These are phyloP conservation scores for Monosporascus sp. DNA, from an alignment of 2,329 filamentous ascomycete genomes.

Conservation along the genomic window DNA sequence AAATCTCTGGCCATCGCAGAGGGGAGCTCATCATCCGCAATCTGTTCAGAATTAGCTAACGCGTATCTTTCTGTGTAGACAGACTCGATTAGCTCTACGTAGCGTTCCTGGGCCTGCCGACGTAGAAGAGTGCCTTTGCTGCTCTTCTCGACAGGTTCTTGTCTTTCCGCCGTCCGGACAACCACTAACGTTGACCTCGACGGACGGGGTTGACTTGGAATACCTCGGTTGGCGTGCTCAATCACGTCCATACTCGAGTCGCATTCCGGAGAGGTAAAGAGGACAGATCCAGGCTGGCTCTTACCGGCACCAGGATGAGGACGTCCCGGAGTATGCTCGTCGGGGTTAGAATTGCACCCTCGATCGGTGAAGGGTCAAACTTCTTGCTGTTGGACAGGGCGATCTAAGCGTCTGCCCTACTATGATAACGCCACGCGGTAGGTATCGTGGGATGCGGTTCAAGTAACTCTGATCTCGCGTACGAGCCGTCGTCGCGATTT, in stretches of 20 bases:
- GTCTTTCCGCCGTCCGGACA: slow-evolving; percentile 26
- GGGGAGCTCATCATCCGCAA: slow-evolving; percentile 30
- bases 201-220: slow-evolving; percentile 46
- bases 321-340: slow-evolving; percentile 42
- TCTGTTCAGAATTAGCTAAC: slow-evolving; percentile 4
- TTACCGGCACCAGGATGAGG: slow-evolving; percentile 53
- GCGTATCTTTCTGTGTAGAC: slow-evolving; percentile 32
- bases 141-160: slow-evolving; percentile 46
- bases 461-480: slow-evolving; percentile 60
- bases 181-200: slow-evolving; percentile 44
- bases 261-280: slow-evolving; percentile 37
- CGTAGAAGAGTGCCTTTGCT: slow-evolving; percentile 58
- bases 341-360: slow-evolving; percentile 45
- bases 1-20: slow-evolving; percentile 27
- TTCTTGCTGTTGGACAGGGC: slow-evolving; percentile 63
- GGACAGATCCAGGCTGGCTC: slow-evolving; percentile 49
- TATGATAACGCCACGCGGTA: slow-evolving; percentile 58
- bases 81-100: slow-evolving; percentile 37
- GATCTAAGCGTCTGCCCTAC: slow-evolving; percentile 55
- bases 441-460: slow-evolving; percentile 43
- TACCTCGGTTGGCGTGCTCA: slow-evolving; percentile 40
- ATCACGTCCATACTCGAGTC: slow-evolving; percentile 33
- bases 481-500: slow-evolving; percentile 55
- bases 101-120: slow-evolving; percentile 43
- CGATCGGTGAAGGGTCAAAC: slow-evolving; percentile 58